phyloP scores from a whole-genome alignment of 2,329 filamentous ascomycete species.

The Exophiala sp. region DNA sequence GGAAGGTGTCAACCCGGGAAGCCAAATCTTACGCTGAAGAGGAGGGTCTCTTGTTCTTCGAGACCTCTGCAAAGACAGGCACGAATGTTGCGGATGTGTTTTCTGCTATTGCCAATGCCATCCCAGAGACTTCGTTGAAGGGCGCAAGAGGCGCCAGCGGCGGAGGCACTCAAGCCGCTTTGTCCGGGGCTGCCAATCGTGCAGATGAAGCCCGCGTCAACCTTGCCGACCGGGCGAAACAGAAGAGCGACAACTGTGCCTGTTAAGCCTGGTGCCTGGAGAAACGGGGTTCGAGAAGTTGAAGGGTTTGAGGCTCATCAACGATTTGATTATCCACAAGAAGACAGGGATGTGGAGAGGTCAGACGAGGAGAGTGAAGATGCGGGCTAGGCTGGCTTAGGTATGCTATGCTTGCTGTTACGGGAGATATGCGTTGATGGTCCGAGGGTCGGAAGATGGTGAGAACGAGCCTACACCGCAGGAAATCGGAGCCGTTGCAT shows the following conservation, averaged over 20 bases:
- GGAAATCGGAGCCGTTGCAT: too few species aligned
- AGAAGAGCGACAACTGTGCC: constrained; percentile 82
- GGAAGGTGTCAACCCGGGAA: constrained; percentile 86
- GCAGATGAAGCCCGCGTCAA: constrained; percentile 65
- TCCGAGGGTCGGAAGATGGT: too few species aligned
- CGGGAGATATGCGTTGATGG: too few species aligned
- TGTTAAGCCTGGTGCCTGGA: constrained; percentile 50
- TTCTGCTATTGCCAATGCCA: constrained; percentile 95
- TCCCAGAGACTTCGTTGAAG: constrained; percentile 94
- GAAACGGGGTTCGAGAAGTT: too few species aligned
- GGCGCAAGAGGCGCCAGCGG: constrained; percentile 53
- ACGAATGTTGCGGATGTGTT: constrained; percentile 94
- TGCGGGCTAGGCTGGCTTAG: background rate
- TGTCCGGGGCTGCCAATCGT: constrained; percentile 46
- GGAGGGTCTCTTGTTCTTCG: constrained; percentile 89
- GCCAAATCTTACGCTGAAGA: constrained; percentile 91
- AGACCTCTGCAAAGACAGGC: constrained; percentile 95
- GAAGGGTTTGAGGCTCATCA: too few species aligned
- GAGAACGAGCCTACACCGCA: too few species aligned
- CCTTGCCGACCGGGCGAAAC: constrained; percentile 65
- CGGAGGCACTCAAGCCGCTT: constrained; percentile 51
- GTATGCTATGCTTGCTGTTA: background rate
- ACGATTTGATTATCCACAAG: too few species aligned
- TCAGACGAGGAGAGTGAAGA: background rate
- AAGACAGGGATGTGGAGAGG: too few species aligned